Evolutionary conservation across 2,329 filamentous ascomycete genomes (phyloP).

Genomic region (Lasiodiplodia sp.): DNA sequence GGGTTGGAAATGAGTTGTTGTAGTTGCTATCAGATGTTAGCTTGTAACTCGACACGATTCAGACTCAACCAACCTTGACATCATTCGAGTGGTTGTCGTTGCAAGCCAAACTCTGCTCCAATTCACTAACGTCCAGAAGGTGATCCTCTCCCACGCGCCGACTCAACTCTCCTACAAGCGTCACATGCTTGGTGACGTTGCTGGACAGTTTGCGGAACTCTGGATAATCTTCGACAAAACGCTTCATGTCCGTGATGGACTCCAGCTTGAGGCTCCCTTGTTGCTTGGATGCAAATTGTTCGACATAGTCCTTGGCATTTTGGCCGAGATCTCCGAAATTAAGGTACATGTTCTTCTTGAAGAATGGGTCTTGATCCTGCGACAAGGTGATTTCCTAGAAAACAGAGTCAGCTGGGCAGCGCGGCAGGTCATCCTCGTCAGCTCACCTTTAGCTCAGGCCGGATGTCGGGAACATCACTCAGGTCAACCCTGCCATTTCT

Average conservation of each 20-base stretch:
- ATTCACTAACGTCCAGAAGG: slow-evolving; percentile 92
- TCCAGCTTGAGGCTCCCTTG: slow-evolving; percentile 96
- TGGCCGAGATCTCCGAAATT: slow-evolving; percentile 96
- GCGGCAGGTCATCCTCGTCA: not conserved
- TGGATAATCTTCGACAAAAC: slow-evolving; percentile 98
- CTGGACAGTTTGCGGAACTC: slow-evolving; percentile 97
- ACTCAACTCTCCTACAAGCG: slow-evolving; percentile 91
- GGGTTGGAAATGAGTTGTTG: slow-evolving; percentile 86
- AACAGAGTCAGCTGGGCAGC: not conserved
- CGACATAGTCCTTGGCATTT: slow-evolving; percentile 98
- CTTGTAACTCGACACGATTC: not conserved
- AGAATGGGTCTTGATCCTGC: slow-evolving; percentile 97
- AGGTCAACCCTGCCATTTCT: slow-evolving; percentile 94
- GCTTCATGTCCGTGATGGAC: slow-evolving; percentile 98
- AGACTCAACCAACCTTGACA: slow-evolving; percentile 70
- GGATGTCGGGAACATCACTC: slow-evolving; percentile 80
- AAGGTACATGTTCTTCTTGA: slow-evolving; percentile 98
- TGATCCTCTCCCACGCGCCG: slow-evolving; percentile 84
- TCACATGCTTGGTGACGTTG: slow-evolving; percentile 98
- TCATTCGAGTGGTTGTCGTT: slow-evolving; percentile 94
- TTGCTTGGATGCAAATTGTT: slow-evolving; percentile 97
- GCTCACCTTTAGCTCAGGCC: slow-evolving; percentile 75
- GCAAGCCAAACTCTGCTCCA: slow-evolving; percentile 95
- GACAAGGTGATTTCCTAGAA: slow-evolving; percentile 86
- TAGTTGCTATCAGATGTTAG: slow-evolving; percentile 50